A percentile compares a stretch with the other conserved stretches of the same genome.
phyloP scores from a whole-genome alignment of 2,329 filamentous ascomycete genomes.

The Pyrenophora seminiperda region DNA sequence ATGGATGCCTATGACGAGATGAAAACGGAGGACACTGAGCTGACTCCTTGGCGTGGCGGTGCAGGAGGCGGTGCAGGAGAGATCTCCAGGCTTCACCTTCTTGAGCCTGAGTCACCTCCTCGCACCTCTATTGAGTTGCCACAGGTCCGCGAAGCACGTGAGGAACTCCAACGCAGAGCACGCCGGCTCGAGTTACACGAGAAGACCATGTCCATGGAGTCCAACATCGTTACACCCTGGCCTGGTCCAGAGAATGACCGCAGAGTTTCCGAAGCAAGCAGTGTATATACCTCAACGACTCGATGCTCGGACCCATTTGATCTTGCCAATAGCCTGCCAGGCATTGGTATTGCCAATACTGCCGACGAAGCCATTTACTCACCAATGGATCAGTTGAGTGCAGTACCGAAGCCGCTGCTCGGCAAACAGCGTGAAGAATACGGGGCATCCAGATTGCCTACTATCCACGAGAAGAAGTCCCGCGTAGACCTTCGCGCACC shows the following conservation, averaged over 20 bases:
- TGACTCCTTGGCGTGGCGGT: too few relatives aligned
- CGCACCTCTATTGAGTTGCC: too few relatives aligned
- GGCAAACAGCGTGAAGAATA: not conserved
- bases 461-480: constrained; percentile 2
- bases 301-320: constrained; percentile 23
- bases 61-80: too few relatives aligned
- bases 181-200: constrained; percentile 19
- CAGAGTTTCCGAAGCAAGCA: constrained; percentile 18
- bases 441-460: not conserved
- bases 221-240: constrained; percentile 5
- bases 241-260: constrained; percentile 13
- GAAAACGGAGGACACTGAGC: too few relatives aligned
- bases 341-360: not conserved
- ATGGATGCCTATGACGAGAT: too few relatives aligned
- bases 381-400: constrained; percentile 24
- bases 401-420: constrained; percentile 25
- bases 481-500: constrained; percentile 16
- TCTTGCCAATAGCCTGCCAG: not conserved
- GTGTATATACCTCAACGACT: constrained; percentile 23
- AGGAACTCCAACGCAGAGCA: too few relatives aligned
- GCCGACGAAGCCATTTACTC: constrained; percentile 14
- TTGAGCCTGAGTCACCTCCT: too few relatives aligned
- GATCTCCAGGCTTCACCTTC: too few relatives aligned
- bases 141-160: too few relatives aligned
- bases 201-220: constrained; percentile 16